phyloP scores from a whole-genome alignment of 1,284 basidiomycete genomes.

The Athelia psychrophila region DNA sequence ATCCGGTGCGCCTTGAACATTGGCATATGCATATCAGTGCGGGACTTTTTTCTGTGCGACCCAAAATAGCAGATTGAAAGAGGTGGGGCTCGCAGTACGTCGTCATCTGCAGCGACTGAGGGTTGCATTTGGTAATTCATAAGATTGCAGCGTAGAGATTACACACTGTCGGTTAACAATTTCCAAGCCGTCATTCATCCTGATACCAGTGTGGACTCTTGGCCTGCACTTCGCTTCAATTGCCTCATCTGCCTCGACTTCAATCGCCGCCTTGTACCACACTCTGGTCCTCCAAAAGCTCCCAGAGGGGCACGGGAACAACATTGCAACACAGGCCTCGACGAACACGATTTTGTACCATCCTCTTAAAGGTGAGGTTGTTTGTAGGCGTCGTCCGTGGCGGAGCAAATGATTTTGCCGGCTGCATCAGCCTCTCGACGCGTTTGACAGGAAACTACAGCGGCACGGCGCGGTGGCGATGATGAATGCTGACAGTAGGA shows the following conservation, averaged over 20 bases:
- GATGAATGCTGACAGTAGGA: slow-evolving; percentile 58
- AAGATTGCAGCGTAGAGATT: slow-evolving; percentile 6
- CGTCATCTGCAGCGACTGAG: slow-evolving; percentile 40
- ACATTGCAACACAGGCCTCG: slow-evolving; percentile 70
- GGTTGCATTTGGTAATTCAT: slow-evolving; percentile 6
- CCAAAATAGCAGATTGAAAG: slow-evolving; percentile 63
- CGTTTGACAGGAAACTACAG: slow-evolving; percentile 46
- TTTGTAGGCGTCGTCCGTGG: slow-evolving; percentile 31
- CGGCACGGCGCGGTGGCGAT: slow-evolving; percentile 64
- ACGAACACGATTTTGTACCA: slow-evolving; percentile 45
- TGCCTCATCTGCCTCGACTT: slow-evolving; percentile 21
- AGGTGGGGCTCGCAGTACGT: slow-evolving; percentile 44
- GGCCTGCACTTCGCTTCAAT: slow-evolving; percentile 51
- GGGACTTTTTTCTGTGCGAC: slow-evolving; percentile 48
- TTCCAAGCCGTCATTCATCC: slow-evolving; percentile 42
- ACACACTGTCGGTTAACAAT: slow-evolving; percentile 50
- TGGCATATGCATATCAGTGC: slow-evolving; percentile 41
- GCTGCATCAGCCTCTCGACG: slow-evolving; percentile 52
- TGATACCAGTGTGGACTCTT: slow-evolving; percentile 48
- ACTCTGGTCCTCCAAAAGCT: slow-evolving; percentile 69
- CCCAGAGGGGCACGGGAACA: slow-evolving; percentile 71
- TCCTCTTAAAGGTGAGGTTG: slow-evolving; percentile 41
- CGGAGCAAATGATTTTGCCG: slow-evolving; percentile 28
- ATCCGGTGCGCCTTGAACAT: slow-evolving; percentile 56
- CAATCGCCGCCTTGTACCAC: slow-evolving; percentile 67